Base-by-base conservation (phyloP, 2,329 filamentous ascomycete genomes). In the Fusarium graminum region DNA sequence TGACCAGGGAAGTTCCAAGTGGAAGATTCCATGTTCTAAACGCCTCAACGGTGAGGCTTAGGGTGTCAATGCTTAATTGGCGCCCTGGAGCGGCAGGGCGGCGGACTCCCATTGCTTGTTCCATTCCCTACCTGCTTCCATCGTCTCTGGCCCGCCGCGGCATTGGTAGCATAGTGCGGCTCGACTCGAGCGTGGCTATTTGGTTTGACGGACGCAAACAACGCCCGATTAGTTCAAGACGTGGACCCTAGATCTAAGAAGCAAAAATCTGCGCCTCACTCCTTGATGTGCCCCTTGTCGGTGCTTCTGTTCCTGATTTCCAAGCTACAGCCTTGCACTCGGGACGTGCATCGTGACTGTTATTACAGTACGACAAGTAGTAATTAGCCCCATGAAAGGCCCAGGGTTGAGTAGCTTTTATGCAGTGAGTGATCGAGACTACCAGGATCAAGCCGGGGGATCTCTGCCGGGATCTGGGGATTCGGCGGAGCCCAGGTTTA, bases 381-480 rank as follows among this genome's bases (percentile, higher is more conserved):
- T 36, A 7, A 36, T 60, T 52, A 61, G 34, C 56, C 40, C 39
- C 58, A 43, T 45, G 25, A 46, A 36, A 39, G 19, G 34, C 50
- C 56, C 9, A 52, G 61, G 51, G 30, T 51, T 56, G 42, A 22
- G 22, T 22, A 22, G 22, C 40, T 68, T 56, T 54, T 39, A 39
- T 68, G 65, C 56, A 68, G 61, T 34, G 28, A 54, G 36, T 43
- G 65, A 68, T 68, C 52, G 56, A 46, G 29, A 50, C 52, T 54
- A 67, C 65, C 43, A 67, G 65, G 61, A 59, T 69, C 62, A 63
- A 66, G 65, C 56, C 55, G 61, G 65, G 61, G 65, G 57, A 69
- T 67, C 56, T 66, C 44, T 68, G 25, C 65, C 66, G 38, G 67
- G 63, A 65, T 58, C n/a, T 11, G 26, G 25, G 44, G 17, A 47